A percentile compares a stretch with the other conserved stretches of the same genome.
phyloP scores from a whole-genome alignment of 2,329 filamentous ascomycete genomes.

The Beauveria australis region DNA sequence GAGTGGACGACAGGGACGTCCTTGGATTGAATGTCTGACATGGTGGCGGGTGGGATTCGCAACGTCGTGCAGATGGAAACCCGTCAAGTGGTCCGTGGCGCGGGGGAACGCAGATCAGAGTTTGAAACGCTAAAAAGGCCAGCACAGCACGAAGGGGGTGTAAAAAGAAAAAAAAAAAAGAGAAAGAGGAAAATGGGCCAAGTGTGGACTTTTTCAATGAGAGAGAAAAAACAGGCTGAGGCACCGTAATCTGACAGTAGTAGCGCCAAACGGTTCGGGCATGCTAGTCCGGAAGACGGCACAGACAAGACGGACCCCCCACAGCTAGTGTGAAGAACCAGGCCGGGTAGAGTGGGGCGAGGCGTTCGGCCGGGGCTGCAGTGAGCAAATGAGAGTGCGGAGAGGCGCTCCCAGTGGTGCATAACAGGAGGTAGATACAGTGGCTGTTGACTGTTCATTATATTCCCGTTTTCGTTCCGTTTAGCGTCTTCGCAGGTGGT shows the following conservation, averaged over 20 bases:
- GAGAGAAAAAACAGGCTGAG: too few species aligned
- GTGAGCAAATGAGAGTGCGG: not conserved
- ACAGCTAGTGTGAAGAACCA: not conserved
- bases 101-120: not conserved
- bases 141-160: too few species aligned
- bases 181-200: not conserved
- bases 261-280: not conserved
- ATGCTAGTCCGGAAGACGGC: not conserved
- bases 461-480: not conserved
- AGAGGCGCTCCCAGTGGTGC: not conserved
- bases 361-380: not conserved
- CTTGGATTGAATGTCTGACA: constrained; percentile 9
- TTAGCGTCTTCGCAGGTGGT: not conserved
- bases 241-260: not conserved
- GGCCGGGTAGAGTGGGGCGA: not conserved
- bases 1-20: not conserved
- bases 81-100: not conserved
- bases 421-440: not conserved
- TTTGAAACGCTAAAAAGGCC: not conserved
- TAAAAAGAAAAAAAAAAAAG: too few species aligned
- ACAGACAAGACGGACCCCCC: not conserved
- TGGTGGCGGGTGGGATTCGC: not conserved
- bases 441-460: not conserved
- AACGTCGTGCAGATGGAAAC: not conserved
- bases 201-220: not conserved